Evolutionary conservation across 768 basidiomycete genomes (phyloP), one percentile per base, ranked within the genome.

Genomic region (Guyanaporus albipodus): DNA sequence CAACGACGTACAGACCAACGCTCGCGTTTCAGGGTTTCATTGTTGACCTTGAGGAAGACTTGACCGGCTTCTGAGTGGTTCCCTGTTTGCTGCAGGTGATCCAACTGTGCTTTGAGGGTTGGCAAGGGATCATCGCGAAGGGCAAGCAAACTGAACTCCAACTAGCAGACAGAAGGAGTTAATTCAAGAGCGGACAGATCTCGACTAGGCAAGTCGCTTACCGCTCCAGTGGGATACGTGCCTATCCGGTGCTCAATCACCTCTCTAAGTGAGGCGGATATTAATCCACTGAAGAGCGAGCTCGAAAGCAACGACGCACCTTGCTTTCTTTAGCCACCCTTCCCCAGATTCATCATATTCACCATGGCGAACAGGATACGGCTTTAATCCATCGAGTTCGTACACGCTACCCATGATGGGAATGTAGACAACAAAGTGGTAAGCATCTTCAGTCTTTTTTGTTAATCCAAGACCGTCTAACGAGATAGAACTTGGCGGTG

Each of bases 371-470:
- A 97, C 79, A 2, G 95, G 85, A 52, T 75, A 70, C 37, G 73
- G 69, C 63, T 92, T 90, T 54, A 99, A 70, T 10, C 95, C 95
- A 60, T 98, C 95, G 26, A 99, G 76, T 68, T 99, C 95, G 67
- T 94, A 97, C 35, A 99, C 68, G 19, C 77, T 75, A 17, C 89
- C 95, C 67, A 83, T 76, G 34, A 83, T 70, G 4, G 95, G 95
- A 38, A 95, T 70, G 64, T 97, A 99, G 10, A 95, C 86, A 33
- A 98, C 84, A 60, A 98, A 99, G 59, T 99, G 95, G 66, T 95
- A 99, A 11, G 94, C 94, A 58, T 98, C 96, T 60, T 83, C 82
- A 4, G 70, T 68, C 56, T 71, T 81, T 55, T 73, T 86, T 22
- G 78, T 79, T 18, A 87, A 71, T 19, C 80, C 83, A 19, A 91